phyloP scores from a whole-genome alignment of 2,329 filamentous ascomycete species.

The Trichoderma breve region DNA sequence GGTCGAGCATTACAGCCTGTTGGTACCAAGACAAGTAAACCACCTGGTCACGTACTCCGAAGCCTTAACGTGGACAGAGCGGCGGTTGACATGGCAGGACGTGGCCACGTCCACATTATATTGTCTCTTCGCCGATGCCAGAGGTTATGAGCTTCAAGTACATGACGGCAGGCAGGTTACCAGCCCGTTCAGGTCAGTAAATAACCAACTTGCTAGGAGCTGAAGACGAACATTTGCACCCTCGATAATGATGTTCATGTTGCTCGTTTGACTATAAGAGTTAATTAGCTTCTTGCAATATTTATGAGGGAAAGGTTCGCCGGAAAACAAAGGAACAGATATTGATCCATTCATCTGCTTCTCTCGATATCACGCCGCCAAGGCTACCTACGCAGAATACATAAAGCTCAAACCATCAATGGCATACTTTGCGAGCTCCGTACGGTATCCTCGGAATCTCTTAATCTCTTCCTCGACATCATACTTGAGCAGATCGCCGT shows the following conservation, averaged over 20 bases:
- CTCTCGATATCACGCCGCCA: background rate
- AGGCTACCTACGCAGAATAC: background rate
- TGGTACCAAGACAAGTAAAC: background rate
- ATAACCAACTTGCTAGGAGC: background rate
- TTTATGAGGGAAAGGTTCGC: background rate
- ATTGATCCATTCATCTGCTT: background rate
- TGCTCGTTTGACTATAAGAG: background rate
- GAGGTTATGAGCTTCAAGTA: background rate
- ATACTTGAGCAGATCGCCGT: constrained; percentile 62
- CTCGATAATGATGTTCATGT: background rate
- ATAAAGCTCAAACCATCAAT: background rate
- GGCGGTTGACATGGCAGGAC: no score
- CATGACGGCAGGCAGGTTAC: background rate
- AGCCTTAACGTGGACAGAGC: background rate
- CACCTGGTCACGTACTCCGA: background rate
- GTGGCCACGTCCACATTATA: no score
- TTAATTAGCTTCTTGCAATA: background rate
- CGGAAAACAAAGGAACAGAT: background rate
- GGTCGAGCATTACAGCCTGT: constrained; percentile 26
- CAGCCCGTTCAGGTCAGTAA: background rate
- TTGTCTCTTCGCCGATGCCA: background rate
- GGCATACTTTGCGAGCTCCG: background rate
- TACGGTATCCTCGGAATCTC: constrained; percentile 47
- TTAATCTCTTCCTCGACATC: constrained; percentile 68
- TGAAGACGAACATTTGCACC: background rate